These are phyloP conservation scores for Wickerhamiella parazyma DNA, from an alignment of 805 yeast genomes.

Conservation along the genomic window DNA sequence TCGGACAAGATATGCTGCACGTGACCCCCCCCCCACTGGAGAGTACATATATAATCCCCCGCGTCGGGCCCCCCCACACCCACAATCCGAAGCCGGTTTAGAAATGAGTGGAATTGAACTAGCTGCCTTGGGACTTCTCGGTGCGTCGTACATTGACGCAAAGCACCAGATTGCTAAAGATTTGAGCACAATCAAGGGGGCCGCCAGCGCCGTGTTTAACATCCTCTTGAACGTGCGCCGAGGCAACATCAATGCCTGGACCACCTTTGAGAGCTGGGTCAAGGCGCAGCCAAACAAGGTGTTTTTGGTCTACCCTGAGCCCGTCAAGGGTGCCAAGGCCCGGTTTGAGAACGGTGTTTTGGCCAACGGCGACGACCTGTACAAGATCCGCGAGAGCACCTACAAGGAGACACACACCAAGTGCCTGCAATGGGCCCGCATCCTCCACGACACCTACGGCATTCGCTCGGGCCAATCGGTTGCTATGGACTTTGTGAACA, in stretches of 20 bases:
- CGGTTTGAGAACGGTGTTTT: conserved; percentile 21
- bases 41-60: neutral
- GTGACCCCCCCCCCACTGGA: neutral
- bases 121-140: conserved; percentile 16
- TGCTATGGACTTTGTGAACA: conserved; percentile 66
- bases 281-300: conserved; percentile 33
- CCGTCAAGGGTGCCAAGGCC: conserved; percentile 17
- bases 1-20: neutral
- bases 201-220: conserved; percentile 7
- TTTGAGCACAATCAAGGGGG: conserved; percentile 9
- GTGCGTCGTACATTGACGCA: conserved; percentile 17
- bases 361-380: conserved; percentile 35
- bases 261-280: conserved; percentile 48
- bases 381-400: conserved; percentile 48
- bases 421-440: conserved; percentile 50
- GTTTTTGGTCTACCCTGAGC: conserved; percentile 55
- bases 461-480: conserved; percentile 54
- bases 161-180: conserved; percentile 14
- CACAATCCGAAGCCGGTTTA: neutral
- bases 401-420: conserved; percentile 55
- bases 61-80: neutral
- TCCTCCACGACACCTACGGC: conserved; percentile 49
- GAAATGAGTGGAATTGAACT: conserved; percentile 11
- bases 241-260: conserved; percentile 46
- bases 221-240: conserved; percentile 9